These are phyloP conservation scores for Hygrophoropsis aurantiaca DNA, from an alignment of 768 basidiomycete genomes.

Conservation along the genomic window DNA sequence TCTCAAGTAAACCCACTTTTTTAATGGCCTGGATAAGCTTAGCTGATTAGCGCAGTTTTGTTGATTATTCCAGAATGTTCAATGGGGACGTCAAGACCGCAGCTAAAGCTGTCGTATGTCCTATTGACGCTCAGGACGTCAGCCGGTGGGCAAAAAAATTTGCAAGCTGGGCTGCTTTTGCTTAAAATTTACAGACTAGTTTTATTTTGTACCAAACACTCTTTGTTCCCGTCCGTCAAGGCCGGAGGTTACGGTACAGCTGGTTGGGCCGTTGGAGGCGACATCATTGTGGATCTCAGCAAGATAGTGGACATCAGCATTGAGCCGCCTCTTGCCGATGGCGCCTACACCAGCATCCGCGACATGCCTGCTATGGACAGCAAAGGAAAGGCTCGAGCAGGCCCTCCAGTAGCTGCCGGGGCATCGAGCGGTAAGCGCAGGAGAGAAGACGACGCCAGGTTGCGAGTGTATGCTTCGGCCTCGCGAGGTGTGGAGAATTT, in stretches of 20 bases:
- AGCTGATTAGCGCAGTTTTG: conserved; percentile 20
- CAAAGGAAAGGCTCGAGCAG: conserved; percentile 52
- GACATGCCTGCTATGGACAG: conserved; percentile 50
- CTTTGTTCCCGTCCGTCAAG: conserved; percentile 76
- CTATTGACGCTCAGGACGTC: conserved; percentile 78
- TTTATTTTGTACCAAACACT: conserved; percentile 70
- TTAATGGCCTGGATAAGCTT: not conserved
- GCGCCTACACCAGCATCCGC: conserved; percentile 59
- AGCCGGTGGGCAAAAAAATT: conserved; percentile 57
- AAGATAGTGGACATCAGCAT: conserved; percentile 68
- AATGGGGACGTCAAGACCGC: conserved; percentile 70
- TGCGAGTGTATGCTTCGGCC: conserved; percentile 54
- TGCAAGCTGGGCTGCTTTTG: not conserved
- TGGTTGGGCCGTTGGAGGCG: conserved; percentile 86
- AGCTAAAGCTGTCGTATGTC: conserved; percentile 67
- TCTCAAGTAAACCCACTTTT: conserved; percentile 32
- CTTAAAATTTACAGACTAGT: conserved; percentile 49
- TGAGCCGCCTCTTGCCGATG: conserved; percentile 53
- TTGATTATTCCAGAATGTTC: conserved; percentile 51
- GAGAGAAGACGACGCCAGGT: conserved; percentile 52
- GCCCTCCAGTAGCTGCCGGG: conserved; percentile 2
- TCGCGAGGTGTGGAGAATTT: conserved; percentile 53
- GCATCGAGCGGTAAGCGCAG: conserved; percentile 47
- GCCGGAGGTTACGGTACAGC: conserved; percentile 91
- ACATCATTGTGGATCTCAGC: conserved; percentile 80